Percentiles rank a stretch among this genome's conserved stretches.
These are phyloP conservation scores for Fusarium sp. DNA, from an alignment of 2,329 filamentous ascomycete species.

Conservation along the genomic window DNA sequence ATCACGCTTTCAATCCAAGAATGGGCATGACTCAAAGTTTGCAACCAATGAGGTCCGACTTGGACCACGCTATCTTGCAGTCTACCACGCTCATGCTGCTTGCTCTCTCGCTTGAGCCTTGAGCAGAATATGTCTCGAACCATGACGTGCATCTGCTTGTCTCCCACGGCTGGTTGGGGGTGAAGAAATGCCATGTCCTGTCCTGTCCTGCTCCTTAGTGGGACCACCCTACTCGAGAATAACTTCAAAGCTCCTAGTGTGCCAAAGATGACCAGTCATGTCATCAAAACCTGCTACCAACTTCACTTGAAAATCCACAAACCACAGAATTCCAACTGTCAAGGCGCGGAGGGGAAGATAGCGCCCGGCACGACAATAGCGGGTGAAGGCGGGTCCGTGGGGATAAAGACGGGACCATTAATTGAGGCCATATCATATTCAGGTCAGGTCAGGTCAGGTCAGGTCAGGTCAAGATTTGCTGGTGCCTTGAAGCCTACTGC, in stretches of 20 bases:
- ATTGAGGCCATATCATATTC: conserved; percentile 6
- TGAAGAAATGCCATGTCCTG: conserved; percentile 28
- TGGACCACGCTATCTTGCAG: conserved; percentile 42
- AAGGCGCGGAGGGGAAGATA: conserved; percentile 16
- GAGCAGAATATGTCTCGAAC: conserved; percentile 45
- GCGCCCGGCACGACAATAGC: conserved; percentile 18
- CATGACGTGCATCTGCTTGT: conserved; percentile 48
- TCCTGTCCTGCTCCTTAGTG: conserved; percentile 12
- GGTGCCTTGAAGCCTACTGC: conserved; percentile 16
- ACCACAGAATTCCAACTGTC: not conserved
- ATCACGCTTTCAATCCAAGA: conserved; percentile 11
- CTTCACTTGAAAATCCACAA: conserved; percentile 10
- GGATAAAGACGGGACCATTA: conserved; percentile 32
- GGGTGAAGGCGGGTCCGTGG: conserved; percentile 38
- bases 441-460: not conserved
- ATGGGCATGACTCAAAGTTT: conserved; percentile 5
- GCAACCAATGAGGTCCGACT: conserved; percentile 6
- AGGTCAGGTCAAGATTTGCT: conserved; percentile 1
- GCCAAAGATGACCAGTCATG: conserved; percentile 46
- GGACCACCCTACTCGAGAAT: conserved; percentile 42
- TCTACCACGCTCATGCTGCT: conserved; percentile 44
- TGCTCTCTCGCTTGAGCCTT: conserved; percentile 36
- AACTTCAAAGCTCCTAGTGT: conserved; percentile 28
- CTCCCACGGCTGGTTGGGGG: conserved; percentile 20
- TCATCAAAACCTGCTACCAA: conserved; percentile 24